These are phyloP conservation scores for Pythium pyrilobum DNA, from an alignment of 352 stramenopile species.

Conservation along the genomic window DNA sequence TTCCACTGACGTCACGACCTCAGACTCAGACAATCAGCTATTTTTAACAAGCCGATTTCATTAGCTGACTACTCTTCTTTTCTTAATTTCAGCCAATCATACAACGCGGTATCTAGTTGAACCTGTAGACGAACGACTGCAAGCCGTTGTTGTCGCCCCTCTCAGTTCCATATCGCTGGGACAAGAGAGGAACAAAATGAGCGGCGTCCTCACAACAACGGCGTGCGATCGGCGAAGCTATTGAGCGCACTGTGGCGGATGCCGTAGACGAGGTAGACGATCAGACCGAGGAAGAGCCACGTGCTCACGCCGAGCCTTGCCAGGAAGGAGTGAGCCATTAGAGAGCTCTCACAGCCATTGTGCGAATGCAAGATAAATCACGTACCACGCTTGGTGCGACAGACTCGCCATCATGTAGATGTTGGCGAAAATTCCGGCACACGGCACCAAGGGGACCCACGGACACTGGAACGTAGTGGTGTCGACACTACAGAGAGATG, in stretches of 20 bases:
- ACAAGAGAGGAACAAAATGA: neutral
- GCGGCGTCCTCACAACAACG: conserved; percentile 10
- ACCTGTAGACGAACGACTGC: conserved; percentile 1
- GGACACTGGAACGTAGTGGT: conserved; percentile 27
- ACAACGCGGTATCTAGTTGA: neutral
- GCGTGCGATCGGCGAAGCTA: conserved; percentile 19
- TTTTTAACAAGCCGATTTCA: neutral
- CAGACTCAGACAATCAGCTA: conserved; percentile 12
- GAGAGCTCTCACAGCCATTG: neutral
- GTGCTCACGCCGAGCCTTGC: conserved; percentile 65
- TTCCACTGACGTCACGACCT: too few species aligned
- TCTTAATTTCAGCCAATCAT: conserved; percentile 1
- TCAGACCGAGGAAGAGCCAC: conserved; percentile 56
- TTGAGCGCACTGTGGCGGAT: conserved; percentile 69
- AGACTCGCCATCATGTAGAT: conserved; percentile 46
- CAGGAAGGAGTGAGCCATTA: neutral
- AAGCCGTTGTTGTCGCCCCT: neutral
- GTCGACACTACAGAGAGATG: conserved; percentile 41
- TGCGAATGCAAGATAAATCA: neutral
- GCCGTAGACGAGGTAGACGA: conserved; percentile 75
- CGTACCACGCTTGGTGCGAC: conserved; percentile 25
- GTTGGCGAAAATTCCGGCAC: conserved; percentile 31
- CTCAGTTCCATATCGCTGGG: neutral
- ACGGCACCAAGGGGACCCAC: conserved; percentile 33
- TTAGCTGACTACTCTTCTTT: neutral